phyloP scores from a whole-genome alignment of 139 green algal genomes.

The Asterochloris sp. region DNA sequence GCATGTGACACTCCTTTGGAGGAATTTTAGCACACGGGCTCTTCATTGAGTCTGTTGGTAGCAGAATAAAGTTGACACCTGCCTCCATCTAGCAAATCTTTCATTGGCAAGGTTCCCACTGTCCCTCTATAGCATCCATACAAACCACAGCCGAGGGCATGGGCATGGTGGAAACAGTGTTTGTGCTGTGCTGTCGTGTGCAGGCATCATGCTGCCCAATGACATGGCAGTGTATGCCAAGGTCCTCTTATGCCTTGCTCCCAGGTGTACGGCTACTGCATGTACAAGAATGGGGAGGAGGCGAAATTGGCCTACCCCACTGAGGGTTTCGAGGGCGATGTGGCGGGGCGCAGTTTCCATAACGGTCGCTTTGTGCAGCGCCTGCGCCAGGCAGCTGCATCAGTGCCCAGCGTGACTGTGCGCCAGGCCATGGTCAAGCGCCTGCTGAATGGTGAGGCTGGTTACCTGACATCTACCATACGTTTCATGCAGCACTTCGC shows the following conservation, averaged over 20 bases:
- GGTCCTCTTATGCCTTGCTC: too few relatives aligned
- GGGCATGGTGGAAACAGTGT: too few relatives aligned
- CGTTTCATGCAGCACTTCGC: too few relatives aligned
- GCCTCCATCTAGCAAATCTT: too few relatives aligned
- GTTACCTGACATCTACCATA: too few relatives aligned
- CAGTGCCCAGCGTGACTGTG: slow-evolving; percentile 52
- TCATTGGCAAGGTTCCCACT: too few relatives aligned
- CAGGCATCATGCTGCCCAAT: neutral
- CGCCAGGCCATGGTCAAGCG: slow-evolving; percentile 66
- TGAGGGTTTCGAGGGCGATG: slow-evolving; percentile 61
- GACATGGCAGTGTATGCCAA: neutral
- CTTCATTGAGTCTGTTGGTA: too few relatives aligned
- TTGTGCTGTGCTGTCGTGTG: too few relatives aligned
- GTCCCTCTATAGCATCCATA: too few relatives aligned
- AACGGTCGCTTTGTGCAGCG: slow-evolving; percentile 94
- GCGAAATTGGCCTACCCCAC: slow-evolving; percentile 82
- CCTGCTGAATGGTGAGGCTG: slow-evolving; percentile 65
- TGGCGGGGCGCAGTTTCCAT: slow-evolving; percentile 93
- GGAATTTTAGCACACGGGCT: neutral
- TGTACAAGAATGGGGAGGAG: slow-evolving; percentile 87
- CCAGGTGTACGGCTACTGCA: slow-evolving; percentile 91
- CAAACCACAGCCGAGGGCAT: too few relatives aligned
- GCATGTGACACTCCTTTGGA: too few relatives aligned
- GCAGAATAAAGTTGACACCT: too few relatives aligned
- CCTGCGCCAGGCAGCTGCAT: slow-evolving; percentile 65